These are phyloP conservation scores for Leccinum boreale DNA, from an alignment of 768 basidiomycete species.

Conservation along the genomic window DNA sequence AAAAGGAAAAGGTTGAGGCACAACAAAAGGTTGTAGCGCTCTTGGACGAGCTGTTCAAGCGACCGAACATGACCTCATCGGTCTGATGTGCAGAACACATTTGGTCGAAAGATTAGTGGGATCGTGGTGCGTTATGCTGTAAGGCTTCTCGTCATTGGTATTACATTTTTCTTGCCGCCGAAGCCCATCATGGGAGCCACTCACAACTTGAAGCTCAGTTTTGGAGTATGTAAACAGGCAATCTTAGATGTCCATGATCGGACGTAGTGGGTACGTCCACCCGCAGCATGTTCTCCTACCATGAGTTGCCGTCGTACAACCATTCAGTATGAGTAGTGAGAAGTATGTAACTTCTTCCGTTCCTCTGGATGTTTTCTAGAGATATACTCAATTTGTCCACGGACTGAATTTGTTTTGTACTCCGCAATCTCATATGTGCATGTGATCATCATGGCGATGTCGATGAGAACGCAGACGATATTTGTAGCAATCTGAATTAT, in stretches of 20 bases:
- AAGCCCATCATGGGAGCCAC: background rate
- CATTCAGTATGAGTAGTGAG: no score
- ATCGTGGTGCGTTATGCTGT: no score
- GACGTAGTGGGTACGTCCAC: background rate
- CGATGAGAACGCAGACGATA: background rate
- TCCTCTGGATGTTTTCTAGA: no score
- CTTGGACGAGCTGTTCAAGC: conserved; percentile 45
- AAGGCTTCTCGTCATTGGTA: background rate
- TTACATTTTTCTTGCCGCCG: background rate
- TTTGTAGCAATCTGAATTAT: background rate
- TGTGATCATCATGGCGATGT: background rate
- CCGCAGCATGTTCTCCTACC: background rate
- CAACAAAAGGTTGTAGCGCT: conserved; percentile 60
- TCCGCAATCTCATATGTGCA: background rate
- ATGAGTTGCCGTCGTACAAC: background rate
- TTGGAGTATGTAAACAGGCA: background rate
- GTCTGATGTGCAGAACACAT: background rate
- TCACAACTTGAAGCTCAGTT: background rate
- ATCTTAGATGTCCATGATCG: background rate
- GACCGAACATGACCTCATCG: conserved; percentile 4
- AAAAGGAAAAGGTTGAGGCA: conserved; percentile 62
- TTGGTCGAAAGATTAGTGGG: no score
- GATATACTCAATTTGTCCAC: background rate
- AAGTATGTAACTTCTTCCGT: no score
- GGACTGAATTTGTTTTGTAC: background rate